Conservation (phyloP, 371 early-diverging fungal genomes). For the Batkoa obscura region DNA sequence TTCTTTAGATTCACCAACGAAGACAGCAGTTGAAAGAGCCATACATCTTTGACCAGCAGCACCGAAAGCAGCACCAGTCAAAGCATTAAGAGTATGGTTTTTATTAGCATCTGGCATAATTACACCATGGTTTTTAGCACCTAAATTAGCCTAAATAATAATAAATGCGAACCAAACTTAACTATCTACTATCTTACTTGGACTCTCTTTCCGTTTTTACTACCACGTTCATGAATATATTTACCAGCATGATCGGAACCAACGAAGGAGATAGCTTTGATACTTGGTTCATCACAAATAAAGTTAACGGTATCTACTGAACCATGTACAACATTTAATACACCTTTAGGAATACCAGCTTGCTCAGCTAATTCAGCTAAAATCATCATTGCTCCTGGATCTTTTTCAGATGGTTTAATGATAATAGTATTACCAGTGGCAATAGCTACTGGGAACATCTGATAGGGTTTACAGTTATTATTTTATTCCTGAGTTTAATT, state of each 20-base stretch:
- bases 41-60: conserved; percentile 93
- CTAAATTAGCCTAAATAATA: conserved; percentile 56
- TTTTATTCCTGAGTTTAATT: background rate
- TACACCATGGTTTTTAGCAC: conserved; percentile 96
- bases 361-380: conserved; percentile 75
- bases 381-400: conserved; percentile 89
- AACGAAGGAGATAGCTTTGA: conserved; percentile 90
- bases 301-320: conserved; percentile 76
- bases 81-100: conserved; percentile 75
- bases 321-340: conserved; percentile 88
- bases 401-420: conserved; percentile 88
- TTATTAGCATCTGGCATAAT: conserved; percentile 80
- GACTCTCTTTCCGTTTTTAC: conserved; percentile 84
- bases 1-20: conserved; percentile 72
- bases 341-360: conserved; percentile 88
- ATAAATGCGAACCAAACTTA: background rate
- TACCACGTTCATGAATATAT: conserved; percentile 78
- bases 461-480: conserved; percentile 14
- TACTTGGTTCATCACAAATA: conserved; percentile 65
- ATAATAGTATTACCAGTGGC: conserved; percentile 77
- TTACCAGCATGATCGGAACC: conserved; percentile 78
- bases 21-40: conserved; percentile 80
- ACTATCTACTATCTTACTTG: conserved; percentile 22
- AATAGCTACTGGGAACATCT: conserved; percentile 93
- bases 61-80: conserved; percentile 91